Evolutionary conservation across 2,329 filamentous ascomycete species (phyloP).

Genomic region (Zymoseptoria brevis): DNA sequence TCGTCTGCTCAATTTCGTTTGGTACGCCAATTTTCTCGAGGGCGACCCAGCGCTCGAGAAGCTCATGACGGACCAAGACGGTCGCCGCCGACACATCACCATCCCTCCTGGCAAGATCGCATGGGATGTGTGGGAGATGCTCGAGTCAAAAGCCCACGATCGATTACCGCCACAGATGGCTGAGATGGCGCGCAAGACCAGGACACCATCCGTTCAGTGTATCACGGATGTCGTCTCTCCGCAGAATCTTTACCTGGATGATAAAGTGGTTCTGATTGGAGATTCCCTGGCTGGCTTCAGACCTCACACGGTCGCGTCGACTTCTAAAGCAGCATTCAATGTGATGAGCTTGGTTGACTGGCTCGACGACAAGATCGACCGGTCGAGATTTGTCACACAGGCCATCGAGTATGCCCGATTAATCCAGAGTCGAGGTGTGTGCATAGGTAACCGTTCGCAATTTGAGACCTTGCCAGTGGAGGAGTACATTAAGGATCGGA

Average conservation of each 20-base stretch:
- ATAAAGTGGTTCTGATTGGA: constrained; percentile 39
- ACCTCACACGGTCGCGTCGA: constrained; percentile 39
- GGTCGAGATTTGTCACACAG: constrained; percentile 31
- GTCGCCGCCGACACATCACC: constrained; percentile 34
- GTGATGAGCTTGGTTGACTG: constrained; percentile 35
- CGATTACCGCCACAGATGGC: constrained; percentile 34
- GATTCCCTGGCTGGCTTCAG: constrained; percentile 41
- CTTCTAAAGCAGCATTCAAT: constrained; percentile 40
- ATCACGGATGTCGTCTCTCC: constrained; percentile 37
- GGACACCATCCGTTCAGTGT: constrained; percentile 39
- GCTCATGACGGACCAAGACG: constrained; percentile 39
- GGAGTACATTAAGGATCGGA: constrained; percentile 32
- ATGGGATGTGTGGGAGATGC: constrained; percentile 34
- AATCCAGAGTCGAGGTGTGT: constrained; percentile 33
- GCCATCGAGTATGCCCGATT: constrained; percentile 33
- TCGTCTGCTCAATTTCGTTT: constrained; percentile 42
- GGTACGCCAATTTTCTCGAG: constrained; percentile 37
- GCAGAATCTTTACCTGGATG: constrained; percentile 34
- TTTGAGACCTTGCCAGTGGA: constrained; percentile 31
- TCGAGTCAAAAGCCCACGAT: constrained; percentile 27
- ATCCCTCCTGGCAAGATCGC: constrained; percentile 37
- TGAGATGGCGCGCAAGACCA: constrained; percentile 34
- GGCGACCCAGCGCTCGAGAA: constrained; percentile 32
- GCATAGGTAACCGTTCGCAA: constrained; percentile 34
- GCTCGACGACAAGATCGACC: constrained; percentile 32